Evolutionary conservation across 2,329 filamentous ascomycete genomes (phyloP), one percentile per base, ranked within the genome.

Genomic region (Furcasterigmium sp.): DNA sequence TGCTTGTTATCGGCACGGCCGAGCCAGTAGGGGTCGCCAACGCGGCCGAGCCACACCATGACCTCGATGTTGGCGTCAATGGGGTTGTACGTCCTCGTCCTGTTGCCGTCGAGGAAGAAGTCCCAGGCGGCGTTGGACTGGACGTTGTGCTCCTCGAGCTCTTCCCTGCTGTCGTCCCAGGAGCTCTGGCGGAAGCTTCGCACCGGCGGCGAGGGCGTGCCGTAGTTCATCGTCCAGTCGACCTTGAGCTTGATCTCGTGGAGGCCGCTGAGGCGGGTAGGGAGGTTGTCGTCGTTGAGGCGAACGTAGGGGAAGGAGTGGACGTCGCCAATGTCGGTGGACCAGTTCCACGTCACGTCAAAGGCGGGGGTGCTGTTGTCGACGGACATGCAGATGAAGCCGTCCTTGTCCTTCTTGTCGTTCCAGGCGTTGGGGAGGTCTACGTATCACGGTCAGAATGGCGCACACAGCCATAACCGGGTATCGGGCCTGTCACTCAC

Each of bases 231-330:
- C 25, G 57, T 53, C 59, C 59, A 62, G 28, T 55, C 41, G 20
- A 51, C 51, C 32, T 50, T 47, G 39, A 61, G 48, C 14, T 44
- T 42, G 28, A 62, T 46, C 39, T 54, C 45, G 38, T 54, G 53
- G 42, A 62, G 56, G 48, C 53, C 57, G 35, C 53, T 52, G 44
- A 62, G 42, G 47, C 51, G 38, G 17, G 49, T 49, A 11, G 59
- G 58, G 13, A 61, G 51, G 25, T 49, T 44, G 7, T 46, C 11
- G 36, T 54, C 50, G 21, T 51, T 51, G 39, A 61, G 51, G 36
- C 58, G 58, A 30, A 62, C 59, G 49, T 61, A 59, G 42, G 59
- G 59, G 46, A 56, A 62, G 4, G 59, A 61, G 41, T 62, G 58
- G 19, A 62, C 59, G 6, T 50, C 48, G 15, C 47, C 46, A 7